Evolutionary conservation across 1,139 yeast species (phyloP), one percentile per base, ranked within the genome.

Genomic region (Yamadazyma triangularis): DNA sequence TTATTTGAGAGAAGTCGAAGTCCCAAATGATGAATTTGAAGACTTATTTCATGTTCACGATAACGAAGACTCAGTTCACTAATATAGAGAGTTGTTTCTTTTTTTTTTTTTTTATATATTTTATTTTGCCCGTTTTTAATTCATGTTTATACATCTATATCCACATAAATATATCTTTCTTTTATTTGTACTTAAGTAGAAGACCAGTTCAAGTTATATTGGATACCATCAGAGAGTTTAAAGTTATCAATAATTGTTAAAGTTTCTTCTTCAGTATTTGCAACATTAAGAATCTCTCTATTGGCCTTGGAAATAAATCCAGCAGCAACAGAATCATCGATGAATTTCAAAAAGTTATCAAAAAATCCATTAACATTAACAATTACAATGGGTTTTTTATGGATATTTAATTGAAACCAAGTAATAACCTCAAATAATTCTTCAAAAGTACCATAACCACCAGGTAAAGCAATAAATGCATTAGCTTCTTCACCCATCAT

Each of bases 401-500:
- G 96, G 43, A 87, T 87, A 25, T 88, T 91, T 47, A 87, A 69
- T 62, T 87, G 96, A 38, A 79, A 79, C 64, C 96, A 87, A 4
- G 96, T 87, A 32, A 84, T 82, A 34, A 86, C 82, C 61, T 87
- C 95, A 79, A 87, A 79, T 41, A 87, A 68, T 59, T 87, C 96
- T 58, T 87, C 96, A 49, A 86, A 62, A 4, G 95, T 86, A 32
- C 95, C 96, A 53, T 79, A 86, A 9, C 96, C 96, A 39, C 96
- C 96, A 12, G 96, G 95, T 60, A 87, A 67, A 1, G 95, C 95
- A 30, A 87, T 75, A 54, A 87, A 87, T 0, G 93, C 95, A 44
- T 79, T 78, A n/a, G 93, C 79, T 54, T 82, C 88, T 50, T 76
- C 73, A 12, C 89, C 94, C 96, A 87, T 87, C 66, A 83, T 52